Percentiles rank a stretch among this genome's conserved stretches.
Conservation (phyloP, 108 stramenopile genomes). For the Conticribra guillardii region DNA sequence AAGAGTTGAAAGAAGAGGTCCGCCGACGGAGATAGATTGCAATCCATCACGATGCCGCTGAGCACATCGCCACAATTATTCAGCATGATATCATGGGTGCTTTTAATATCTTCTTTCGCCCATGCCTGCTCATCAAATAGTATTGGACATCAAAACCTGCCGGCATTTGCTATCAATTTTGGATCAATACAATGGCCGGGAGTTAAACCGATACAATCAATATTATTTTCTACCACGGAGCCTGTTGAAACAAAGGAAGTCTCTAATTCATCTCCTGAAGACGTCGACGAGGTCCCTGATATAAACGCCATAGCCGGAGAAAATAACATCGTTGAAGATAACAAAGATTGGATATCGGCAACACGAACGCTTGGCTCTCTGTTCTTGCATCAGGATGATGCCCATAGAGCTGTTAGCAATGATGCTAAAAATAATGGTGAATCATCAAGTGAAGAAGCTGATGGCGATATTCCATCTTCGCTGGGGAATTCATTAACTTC, state of each 20-base stretch:
- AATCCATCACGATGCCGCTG: no score
- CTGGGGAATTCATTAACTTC: constrained; percentile 27
- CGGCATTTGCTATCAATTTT: background rate
- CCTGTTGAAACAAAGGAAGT: background rate
- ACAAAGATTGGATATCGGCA: constrained; percentile 36
- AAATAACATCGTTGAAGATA: constrained; percentile 9
- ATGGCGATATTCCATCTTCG: background rate
- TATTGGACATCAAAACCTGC: no score
- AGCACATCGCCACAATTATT: no score
- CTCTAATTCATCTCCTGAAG: background rate
- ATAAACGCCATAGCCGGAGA: background rate
- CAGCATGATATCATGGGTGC: no score
- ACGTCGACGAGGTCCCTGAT: background rate
- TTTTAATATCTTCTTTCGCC: no score
- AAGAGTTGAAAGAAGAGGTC: no score
- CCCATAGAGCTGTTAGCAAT: constrained; percentile 12
- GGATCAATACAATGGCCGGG: no score
- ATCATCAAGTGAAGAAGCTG: background rate
- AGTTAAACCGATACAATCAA: no score
- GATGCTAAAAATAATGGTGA: constrained; percentile 11
- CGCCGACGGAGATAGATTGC: no score
- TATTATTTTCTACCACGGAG: background rate
- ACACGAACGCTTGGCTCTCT: constrained; percentile 35
- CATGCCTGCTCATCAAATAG: no score
- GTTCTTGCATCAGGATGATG: constrained; percentile 38